Conservation (phyloP, 2,329 filamentous ascomycete genomes). For the Beauveria pseudobassiana region DNA sequence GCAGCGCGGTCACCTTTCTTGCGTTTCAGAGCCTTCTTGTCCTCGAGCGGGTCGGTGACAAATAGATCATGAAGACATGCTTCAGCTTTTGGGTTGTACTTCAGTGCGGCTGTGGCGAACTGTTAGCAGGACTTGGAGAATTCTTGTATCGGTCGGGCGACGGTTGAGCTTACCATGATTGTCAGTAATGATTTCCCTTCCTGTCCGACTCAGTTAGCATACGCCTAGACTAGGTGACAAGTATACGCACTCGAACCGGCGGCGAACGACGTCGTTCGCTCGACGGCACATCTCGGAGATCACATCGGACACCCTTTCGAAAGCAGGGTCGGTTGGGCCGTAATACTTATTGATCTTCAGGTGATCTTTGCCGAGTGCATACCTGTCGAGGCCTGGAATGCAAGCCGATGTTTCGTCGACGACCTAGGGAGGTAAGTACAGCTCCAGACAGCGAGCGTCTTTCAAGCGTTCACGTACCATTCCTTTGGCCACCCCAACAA, state of each 20-base stretch:
- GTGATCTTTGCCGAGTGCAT: constrained; percentile 10
- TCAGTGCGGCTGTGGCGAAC: too few species aligned
- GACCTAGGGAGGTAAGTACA: constrained; percentile 2
- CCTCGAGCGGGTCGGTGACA: too few species aligned
- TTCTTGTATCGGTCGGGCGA: too few species aligned
- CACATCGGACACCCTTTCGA: constrained; percentile 2
- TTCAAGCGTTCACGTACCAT: not conserved
- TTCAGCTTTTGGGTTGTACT: too few species aligned
- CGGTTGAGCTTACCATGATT: too few species aligned
- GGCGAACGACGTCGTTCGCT: not conserved
- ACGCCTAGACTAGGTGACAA: too few species aligned
- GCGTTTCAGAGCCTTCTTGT: too few species aligned
- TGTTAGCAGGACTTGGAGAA: too few species aligned
- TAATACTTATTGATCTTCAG: constrained; percentile 12
- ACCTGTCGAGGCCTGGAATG: constrained; percentile 9
- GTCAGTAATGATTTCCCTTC: too few species aligned
- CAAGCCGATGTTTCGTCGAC: constrained; percentile 10
- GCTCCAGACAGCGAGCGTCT: not conserved
- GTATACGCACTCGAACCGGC: not conserved
- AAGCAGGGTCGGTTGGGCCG: constrained; percentile 7
- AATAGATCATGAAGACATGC: too few species aligned
- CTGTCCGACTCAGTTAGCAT: too few species aligned
- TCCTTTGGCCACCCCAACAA: not conserved
- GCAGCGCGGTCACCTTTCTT: too few species aligned
- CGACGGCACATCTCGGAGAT: constrained; percentile 7